A percentile compares a stretch with the other conserved stretches of the same genome.
Evolutionary conservation across 2,329 filamentous ascomycete genomes (phyloP).

Genomic region (Bertia moriformis): DNA sequence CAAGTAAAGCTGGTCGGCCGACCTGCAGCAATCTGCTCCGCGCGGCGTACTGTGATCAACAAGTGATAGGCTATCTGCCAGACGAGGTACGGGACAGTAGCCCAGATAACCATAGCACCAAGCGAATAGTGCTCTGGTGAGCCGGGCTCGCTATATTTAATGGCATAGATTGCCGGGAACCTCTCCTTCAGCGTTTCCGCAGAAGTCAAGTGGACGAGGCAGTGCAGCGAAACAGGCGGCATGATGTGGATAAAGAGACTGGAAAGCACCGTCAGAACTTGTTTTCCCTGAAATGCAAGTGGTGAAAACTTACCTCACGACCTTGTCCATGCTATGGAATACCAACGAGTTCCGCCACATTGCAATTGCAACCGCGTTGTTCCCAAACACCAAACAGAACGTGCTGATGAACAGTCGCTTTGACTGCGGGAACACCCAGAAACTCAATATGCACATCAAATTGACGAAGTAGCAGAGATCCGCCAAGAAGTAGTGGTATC

Average conservation of each 20-base stretch:
- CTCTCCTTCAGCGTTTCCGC: conserved; percentile 47
- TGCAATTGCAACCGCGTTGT: conserved; percentile 93
- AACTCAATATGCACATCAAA: conserved; percentile 61
- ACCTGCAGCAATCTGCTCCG: conserved; percentile 88
- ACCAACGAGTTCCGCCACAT: conserved; percentile 99
- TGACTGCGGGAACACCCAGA: conserved; percentile 83
- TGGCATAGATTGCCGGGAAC: conserved; percentile 75
- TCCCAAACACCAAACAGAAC: conserved; percentile 86
- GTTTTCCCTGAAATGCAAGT: too few species aligned
- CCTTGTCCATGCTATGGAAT: conserved; percentile 96
- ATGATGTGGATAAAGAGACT: conserved; percentile 99
- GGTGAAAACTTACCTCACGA: conserved; percentile 22
- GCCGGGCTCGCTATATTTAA: conserved; percentile 56
- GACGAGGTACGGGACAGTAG: conserved; percentile 75
- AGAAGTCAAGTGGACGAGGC: conserved; percentile 70
- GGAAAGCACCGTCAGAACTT: conserved; percentile 24
- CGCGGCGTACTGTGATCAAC: conserved; percentile 85
- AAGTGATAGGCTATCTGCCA: conserved; percentile 93
- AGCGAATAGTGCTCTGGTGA: conserved; percentile 69
- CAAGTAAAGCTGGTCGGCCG: conserved; percentile 95
- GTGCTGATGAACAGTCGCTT: conserved; percentile 84
- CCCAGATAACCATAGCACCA: conserved; percentile 81
- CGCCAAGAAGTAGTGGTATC: conserved; percentile 92
- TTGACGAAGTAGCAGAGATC: conserved; percentile 99
- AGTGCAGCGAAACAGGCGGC: conserved; percentile 88